A percentile compares a stretch with the other conserved stretches of the same genome.
Evolutionary conservation across 306 rosid genomes (phyloP).

Genomic region (Ceratonia siliqua): DNA sequence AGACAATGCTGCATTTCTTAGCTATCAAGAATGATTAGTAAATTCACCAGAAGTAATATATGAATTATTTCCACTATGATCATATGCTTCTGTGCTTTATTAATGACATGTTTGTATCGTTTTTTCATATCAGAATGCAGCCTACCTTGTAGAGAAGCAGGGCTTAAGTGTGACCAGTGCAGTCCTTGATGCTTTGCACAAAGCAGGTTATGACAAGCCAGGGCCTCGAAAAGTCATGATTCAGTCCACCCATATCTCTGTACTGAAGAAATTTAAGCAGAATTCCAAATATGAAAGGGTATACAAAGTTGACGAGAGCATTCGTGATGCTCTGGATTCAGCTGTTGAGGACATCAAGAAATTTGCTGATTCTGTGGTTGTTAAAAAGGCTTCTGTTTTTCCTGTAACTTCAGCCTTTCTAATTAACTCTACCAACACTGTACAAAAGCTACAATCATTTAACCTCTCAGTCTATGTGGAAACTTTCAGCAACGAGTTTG

Average conservation of each 20-base stretch:
- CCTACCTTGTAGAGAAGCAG: slow-evolving; percentile 59
- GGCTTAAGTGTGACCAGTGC: slow-evolving; percentile 49
- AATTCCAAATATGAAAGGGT: slow-evolving; percentile 61
- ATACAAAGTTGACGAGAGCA: slow-evolving; percentile 56
- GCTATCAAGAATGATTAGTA: background rate
- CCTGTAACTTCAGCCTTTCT: slow-evolving; percentile 47
- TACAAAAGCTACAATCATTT: slow-evolving; percentile 42
- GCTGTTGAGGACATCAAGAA: slow-evolving; percentile 60
- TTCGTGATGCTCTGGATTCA: slow-evolving; percentile 41
- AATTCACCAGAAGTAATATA: background rate
- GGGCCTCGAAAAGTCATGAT: slow-evolving; percentile 57
- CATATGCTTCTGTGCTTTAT: background rate
- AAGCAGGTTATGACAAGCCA: slow-evolving; percentile 60
- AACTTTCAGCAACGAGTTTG: slow-evolving; percentile 84
- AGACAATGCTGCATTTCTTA: slow-evolving; percentile 1
- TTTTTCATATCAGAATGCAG: slow-evolving; percentile 63
- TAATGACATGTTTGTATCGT: slow-evolving; percentile 7
- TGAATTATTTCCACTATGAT: background rate
- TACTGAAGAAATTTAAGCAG: slow-evolving; percentile 56
- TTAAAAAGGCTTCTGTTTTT: slow-evolving; percentile 59
- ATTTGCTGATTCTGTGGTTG: slow-evolving; percentile 76
- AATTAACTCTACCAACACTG: slow-evolving; percentile 42
- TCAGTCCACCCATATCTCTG: slow-evolving; percentile 72
- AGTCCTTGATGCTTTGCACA: slow-evolving; percentile 52
- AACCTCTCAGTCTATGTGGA: slow-evolving; percentile 72